phyloP scores from a whole-genome alignment of 805 yeast species.

The Saccharomycopsis sp. region DNA sequence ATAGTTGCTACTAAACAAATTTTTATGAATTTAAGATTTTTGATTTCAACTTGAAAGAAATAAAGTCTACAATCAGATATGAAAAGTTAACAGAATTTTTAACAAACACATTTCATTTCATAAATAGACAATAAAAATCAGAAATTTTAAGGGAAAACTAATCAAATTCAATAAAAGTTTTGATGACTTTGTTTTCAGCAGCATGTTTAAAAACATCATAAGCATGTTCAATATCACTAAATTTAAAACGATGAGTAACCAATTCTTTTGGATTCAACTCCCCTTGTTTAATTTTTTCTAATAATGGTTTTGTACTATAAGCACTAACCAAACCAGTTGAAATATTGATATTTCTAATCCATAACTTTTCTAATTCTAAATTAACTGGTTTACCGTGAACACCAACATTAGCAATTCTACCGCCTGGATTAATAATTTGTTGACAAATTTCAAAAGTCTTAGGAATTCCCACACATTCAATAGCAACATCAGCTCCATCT shows the following conservation, averaged over 20 bases:
- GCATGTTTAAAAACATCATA: conserved; percentile 49
- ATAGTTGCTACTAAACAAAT: no score
- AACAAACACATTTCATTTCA: no score
- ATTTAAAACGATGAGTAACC: conserved; percentile 44
- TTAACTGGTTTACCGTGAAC: conserved; percentile 36
- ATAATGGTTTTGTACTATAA: conserved; percentile 30
- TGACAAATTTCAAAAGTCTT: conserved; percentile 51
- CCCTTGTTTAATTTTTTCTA: conserved; percentile 26
- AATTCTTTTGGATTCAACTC: conserved; percentile 37
- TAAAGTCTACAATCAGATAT: not conserved
- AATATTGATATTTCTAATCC: conserved; percentile 35
- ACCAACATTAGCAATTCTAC: conserved; percentile 57
- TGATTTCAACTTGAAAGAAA: no score
- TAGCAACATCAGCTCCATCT: conserved; percentile 49
- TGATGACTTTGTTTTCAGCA: conserved; percentile 46
- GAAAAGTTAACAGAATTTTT: not conserved
- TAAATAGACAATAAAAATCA: no score
- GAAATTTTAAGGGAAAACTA: not conserved
- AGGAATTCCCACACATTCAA: conserved; percentile 58
- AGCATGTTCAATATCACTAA: conserved; percentile 46
- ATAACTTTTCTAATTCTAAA: conserved; percentile 32
- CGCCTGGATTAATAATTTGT: conserved; percentile 44
- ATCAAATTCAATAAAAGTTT: conserved; percentile 19
- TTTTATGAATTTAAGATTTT: no score
- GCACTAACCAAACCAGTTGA: conserved; percentile 43